Percentiles rank a stretch among this genome's conserved stretches.
These are phyloP conservation scores for Parmelia sp. DNA, from an alignment of 495 filamentous ascomycete genomes.

Conservation along the genomic window DNA sequence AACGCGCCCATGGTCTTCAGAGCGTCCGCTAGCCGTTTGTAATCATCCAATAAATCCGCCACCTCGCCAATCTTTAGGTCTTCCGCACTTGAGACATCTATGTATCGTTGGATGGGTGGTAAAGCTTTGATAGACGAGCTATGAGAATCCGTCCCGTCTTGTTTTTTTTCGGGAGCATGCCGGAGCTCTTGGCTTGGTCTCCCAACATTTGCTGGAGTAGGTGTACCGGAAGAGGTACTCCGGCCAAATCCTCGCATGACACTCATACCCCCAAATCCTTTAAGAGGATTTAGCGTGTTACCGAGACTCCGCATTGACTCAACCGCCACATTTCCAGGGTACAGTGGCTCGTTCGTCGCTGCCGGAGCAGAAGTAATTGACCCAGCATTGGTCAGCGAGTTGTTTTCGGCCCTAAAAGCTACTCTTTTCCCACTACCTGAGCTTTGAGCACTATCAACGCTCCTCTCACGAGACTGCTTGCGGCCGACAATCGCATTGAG, in stretches of 20 bases:
- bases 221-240: slow-evolving; percentile 29
- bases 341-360: slow-evolving; percentile 8
- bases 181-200: slow-evolving; percentile 8
- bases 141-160: background rate
- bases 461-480: slow-evolving; percentile 60
- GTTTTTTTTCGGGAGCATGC: background rate
- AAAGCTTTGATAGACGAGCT: slow-evolving; percentile 3
- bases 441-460: slow-evolving; percentile 67
- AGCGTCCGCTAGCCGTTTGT: slow-evolving; percentile 69
- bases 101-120: slow-evolving; percentile 51
- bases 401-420: slow-evolving; percentile 37
- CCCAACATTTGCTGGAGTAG: slow-evolving; percentile 20
- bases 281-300: slow-evolving; percentile 78
- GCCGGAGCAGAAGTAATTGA: slow-evolving; percentile 11
- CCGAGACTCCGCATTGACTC: slow-evolving; percentile 81
- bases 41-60: slow-evolving; percentile 74
- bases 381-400: slow-evolving; percentile 15
- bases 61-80: slow-evolving; percentile 81
- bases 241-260: slow-evolving; percentile 73
- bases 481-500: slow-evolving; percentile 58
- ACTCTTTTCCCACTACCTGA: slow-evolving; percentile 51
- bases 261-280: slow-evolving; percentile 60
- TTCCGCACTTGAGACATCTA: slow-evolving; percentile 67
- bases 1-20: slow-evolving; percentile 56
- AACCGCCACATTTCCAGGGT: slow-evolving; percentile 52